Evolutionary conservation across 495 filamentous ascomycete species (phyloP), one percentile per base, ranked within the genome.

Genomic region (Penicillium alfredii): DNA sequence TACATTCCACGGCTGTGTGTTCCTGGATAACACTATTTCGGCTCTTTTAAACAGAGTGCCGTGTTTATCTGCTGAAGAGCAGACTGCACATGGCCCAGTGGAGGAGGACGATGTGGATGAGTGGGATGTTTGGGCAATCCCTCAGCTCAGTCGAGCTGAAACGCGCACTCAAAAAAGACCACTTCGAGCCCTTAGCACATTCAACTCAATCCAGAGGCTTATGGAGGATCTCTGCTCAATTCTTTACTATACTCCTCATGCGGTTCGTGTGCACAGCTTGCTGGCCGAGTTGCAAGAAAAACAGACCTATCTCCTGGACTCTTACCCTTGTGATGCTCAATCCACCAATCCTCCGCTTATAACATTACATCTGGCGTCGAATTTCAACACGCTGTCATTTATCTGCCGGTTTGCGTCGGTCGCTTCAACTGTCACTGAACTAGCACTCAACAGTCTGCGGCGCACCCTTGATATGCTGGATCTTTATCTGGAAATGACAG

Each of bases 1-100:
- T 16, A 48, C 48, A 2, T 40, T 52, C 16, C 31, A 55, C 19
- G 53, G 49, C 6, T 53, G 49, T 28, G 26, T 47, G 18, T 26
- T 47, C 15, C 34, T 56, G 9, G 53, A 59, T 21, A 50, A 40
- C 9, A 42, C 56, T 13, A 10, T 53, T 12, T 56, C 52, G 1
- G 34, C 39, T 8, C 4, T 41, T 0, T 23, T 53, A 1, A 24
- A 32, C 0, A 41, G 22, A n/a, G 14, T 44, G 8, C 49, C 53
- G 1, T 39, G 35, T 24, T 10, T 50, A 1, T 42, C 45, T 1
- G 15, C 5, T 10, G 24, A 34, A 24, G 45, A 53, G 15, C 42
- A 47, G 16, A 12, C n/a, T 6, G 10, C 25, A 18, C 22, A 26
- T 13, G 39, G 22, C 0, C 31, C 16, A 4, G 36, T 56, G 1